These are phyloP conservation scores for Hemerocallis citrina DNA, from an alignment of 106 monocot species.

Conservation along the genomic window DNA sequence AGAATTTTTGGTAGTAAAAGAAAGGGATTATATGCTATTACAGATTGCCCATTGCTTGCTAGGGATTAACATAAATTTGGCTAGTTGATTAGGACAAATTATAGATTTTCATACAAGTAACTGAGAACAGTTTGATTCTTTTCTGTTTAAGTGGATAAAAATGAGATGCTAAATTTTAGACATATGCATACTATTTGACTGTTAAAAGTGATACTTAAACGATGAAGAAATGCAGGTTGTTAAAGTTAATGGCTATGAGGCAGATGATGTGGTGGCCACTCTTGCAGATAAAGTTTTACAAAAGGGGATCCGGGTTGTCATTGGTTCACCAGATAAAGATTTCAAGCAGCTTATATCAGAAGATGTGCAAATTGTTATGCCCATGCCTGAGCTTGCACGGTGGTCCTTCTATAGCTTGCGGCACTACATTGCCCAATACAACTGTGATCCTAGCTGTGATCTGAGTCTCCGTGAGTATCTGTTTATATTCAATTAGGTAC, in stretches of 20 bases:
- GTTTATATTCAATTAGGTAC: background rate
- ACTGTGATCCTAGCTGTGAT: constrained; percentile 71
- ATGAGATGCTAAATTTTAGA: background rate
- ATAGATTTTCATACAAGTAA: too few species aligned
- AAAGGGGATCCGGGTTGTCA: constrained; percentile 65
- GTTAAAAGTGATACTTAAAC: background rate
- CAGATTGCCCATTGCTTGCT: too few species aligned
- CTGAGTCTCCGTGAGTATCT: constrained; percentile 88
- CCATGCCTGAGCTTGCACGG: constrained; percentile 69
- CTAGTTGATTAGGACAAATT: too few species aligned
- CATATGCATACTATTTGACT: background rate
- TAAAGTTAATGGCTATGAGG: constrained; percentile 78
- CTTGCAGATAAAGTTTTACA: constrained; percentile 71
- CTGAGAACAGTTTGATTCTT: too few species aligned
- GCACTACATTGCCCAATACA: constrained; percentile 83
- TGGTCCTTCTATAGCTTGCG: constrained; percentile 91
- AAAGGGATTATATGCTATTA: too few species aligned
- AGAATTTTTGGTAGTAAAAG: too few species aligned
- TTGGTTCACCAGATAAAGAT: constrained; percentile 98
- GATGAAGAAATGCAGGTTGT: constrained; percentile 53
- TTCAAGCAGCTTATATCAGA: constrained; percentile 95
- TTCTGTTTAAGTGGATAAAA: background rate
- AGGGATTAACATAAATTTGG: too few species aligned
- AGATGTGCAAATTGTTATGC: constrained; percentile 92
- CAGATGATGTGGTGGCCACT: constrained; percentile 93